These are phyloP conservation scores for Aspergillus ellipticus DNA, from an alignment of 495 filamentous ascomycete species.

Conservation along the genomic window DNA sequence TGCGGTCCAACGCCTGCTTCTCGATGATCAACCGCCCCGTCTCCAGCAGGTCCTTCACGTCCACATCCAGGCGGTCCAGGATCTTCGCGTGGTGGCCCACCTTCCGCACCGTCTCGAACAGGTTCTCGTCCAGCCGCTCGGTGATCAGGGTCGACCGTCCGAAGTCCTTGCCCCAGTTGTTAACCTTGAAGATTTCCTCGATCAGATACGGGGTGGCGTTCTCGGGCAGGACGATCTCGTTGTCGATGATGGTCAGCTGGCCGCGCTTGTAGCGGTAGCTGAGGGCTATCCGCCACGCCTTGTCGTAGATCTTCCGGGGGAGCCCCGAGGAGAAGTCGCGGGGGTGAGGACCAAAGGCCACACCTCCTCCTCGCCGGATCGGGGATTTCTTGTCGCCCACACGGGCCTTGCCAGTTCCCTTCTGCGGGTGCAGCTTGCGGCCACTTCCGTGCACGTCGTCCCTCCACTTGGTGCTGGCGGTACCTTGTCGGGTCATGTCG, in stretches of 20 bases:
- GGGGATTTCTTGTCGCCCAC: conserved; percentile 78
- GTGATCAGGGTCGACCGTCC: conserved; percentile 81
- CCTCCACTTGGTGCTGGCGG: conserved; percentile 80
- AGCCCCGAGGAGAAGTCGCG: conserved; percentile 83
- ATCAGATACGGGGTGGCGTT: conserved; percentile 55
- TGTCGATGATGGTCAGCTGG: conserved; percentile 79
- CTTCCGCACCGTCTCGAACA: conserved; percentile 48
- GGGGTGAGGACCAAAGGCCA: conserved; percentile 79
- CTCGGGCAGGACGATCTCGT: conserved; percentile 58
- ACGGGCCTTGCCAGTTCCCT: conserved; percentile 77
- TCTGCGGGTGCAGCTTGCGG: conserved; percentile 76
- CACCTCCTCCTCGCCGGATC: conserved; percentile 80
- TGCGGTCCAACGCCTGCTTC: conserved; percentile 68
- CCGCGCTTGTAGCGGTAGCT: conserved; percentile 84
- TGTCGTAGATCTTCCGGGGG: conserved; percentile 86
- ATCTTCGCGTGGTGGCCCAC: conserved; percentile 63
- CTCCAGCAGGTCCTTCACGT: conserved; percentile 91
- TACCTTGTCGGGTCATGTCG: conserved; percentile 81
- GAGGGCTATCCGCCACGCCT: conserved; percentile 92
- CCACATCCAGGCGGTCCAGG: conserved; percentile 68
- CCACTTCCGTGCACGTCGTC: conserved; percentile 77
- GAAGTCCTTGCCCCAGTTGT: conserved; percentile 65
- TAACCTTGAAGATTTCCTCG: conserved; percentile 59
- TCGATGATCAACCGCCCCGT: conserved; percentile 83
- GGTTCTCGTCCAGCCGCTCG: conserved; percentile 31